Conservation (phyloP, 2,329 filamentous ascomycete genomes). For the Monilinia fructigena region DNA sequence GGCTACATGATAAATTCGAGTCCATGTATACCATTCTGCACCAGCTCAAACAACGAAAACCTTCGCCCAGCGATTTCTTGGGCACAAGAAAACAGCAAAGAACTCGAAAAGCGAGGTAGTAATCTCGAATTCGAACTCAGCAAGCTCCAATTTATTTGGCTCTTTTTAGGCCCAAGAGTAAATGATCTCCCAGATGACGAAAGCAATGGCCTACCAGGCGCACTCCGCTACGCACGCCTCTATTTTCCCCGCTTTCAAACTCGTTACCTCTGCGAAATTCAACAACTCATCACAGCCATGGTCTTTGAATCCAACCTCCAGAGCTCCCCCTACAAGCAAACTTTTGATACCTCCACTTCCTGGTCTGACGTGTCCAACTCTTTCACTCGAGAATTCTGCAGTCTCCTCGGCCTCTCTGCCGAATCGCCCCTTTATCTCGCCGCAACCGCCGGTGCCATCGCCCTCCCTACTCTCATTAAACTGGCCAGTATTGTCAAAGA, state of each 20-base stretch:
- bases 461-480: slow-evolving; percentile 84
- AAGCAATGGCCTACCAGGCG: slow-evolving; percentile 58
- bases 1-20: slow-evolving; percentile 77
- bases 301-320: slow-evolving; percentile 73
- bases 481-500: slow-evolving; percentile 83
- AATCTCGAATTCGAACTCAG: slow-evolving; percentile 95
- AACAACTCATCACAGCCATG: slow-evolving; percentile 78
- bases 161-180: slow-evolving; percentile 65
- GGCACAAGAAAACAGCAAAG: slow-evolving; percentile 68
- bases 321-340: slow-evolving; percentile 72
- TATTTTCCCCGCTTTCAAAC: slow-evolving; percentile 74
- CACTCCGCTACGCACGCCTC: slow-evolving; percentile 71
- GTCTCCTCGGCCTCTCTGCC: slow-evolving; percentile 81
- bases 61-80: slow-evolving; percentile 82
- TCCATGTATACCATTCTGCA: slow-evolving; percentile 90
- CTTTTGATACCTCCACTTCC: slow-evolving; percentile 72
- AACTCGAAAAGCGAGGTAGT: slow-evolving; percentile 78
- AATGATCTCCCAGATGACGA: slow-evolving; percentile 56
- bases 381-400: slow-evolving; percentile 94
- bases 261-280: slow-evolving; percentile 75
- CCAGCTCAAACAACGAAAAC: slow-evolving; percentile 69
- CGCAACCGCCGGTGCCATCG: slow-evolving; percentile 87
- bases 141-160: slow-evolving; percentile 84
- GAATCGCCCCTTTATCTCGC: slow-evolving; percentile 92
- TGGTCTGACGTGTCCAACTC: slow-evolving; percentile 84